Base-by-base conservation (phyloP, 306 rosid species). In the Macrotyloma uniflorum region DNA sequence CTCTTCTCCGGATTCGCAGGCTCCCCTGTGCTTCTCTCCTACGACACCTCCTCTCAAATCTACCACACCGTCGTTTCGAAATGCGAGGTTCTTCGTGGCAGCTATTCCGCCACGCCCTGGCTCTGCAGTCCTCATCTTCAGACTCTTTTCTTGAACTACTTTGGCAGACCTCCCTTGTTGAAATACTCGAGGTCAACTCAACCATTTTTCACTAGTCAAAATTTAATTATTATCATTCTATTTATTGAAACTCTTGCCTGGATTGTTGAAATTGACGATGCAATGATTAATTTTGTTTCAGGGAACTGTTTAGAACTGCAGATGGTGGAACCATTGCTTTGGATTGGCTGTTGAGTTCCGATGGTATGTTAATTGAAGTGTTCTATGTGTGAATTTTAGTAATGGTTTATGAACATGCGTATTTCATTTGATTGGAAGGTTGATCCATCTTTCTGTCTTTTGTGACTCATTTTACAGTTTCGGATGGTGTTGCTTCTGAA, bases 51-150 rank as follows among this genome's bases (percentile, higher is more conserved):
- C 67, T 86, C 95, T 11, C 46, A 79, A n/a, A 75, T 89, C 87
- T 86, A 80, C 79, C 62, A 89, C 5, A 90, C 68, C 32, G 90
- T 95, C 55, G 96, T 86, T 85, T 91, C 98, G 46, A 89, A 89
- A 58, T 95, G 98, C 65, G 82, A 83, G 62, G 35, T 91, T 70
- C 98, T 95, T 54, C 93, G 73, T 19, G 90, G 87, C 54, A 88
- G 53, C 79, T 95, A 86, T 23, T 79, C 81, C 47, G 67, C 89
- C 1, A 91, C 98, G 35, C 93, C 92, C 5, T 92, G 98, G 98
- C 91, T 92, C 13, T 83, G 90, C 0, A 91, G 93, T 62, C 98
- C 98, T 80, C 98, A 95, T 79, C 1, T 95, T 32, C 98, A 95
- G 88, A 95, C 98, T 42, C 72, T 73, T 68, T 95, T 92, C 72